These are phyloP conservation scores for Trichoderma hamatum DNA, from an alignment of 2,329 filamentous ascomycete genomes.

Conservation along the genomic window DNA sequence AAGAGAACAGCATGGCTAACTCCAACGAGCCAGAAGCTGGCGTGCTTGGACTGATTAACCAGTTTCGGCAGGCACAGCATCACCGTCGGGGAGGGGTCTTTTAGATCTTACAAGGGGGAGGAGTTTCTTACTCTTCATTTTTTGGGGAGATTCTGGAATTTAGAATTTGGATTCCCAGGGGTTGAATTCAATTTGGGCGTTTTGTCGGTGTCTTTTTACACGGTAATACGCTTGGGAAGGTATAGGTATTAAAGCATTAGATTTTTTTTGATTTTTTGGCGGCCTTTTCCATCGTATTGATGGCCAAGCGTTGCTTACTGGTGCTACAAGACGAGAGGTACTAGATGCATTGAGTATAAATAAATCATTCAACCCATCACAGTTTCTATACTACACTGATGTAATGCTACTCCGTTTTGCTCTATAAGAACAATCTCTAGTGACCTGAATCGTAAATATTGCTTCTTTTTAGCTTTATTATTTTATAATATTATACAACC, in stretches of 20 bases:
- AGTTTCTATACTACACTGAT: background rate
- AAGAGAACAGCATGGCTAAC: constrained; percentile 54
- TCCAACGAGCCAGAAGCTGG: constrained; percentile 55
- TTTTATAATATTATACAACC: constrained; percentile 22
- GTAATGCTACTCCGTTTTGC: background rate
- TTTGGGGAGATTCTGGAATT: background rate
- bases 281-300: background rate
- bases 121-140: background rate
- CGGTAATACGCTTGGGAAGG: background rate
- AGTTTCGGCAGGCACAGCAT: constrained; percentile 61
- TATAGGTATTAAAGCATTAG: background rate
- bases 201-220: background rate
- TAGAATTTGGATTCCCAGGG: background rate
- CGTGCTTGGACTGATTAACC: constrained; percentile 61
- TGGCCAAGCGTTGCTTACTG: background rate
- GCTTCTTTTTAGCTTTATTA: constrained; percentile 22
- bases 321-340: background rate
- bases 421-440: background rate
- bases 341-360: background rate
- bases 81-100: constrained; percentile 49
- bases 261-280: too few species aligned
- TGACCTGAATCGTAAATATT: background rate
- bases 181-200: background rate
- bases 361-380: background rate
- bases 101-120: background rate